Conservation (phyloP, 495 filamentous ascomycete species). For the Terfezia boudieri region DNA sequence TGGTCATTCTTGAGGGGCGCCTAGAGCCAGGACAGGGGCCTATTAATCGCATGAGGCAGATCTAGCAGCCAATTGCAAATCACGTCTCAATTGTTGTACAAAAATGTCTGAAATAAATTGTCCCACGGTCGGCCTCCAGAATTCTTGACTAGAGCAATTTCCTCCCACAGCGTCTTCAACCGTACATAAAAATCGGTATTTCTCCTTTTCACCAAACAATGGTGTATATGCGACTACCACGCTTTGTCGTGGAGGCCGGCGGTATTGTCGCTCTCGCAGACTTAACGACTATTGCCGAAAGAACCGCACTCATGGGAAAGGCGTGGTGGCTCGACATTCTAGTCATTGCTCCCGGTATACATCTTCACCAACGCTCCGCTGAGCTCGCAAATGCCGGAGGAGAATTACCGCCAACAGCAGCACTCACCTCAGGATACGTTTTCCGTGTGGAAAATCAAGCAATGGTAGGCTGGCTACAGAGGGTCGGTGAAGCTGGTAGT, state of each 20-base stretch:
- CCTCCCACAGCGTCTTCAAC: too few relatives aligned
- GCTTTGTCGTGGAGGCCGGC: conserved; percentile 25
- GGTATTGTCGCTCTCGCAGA: conserved; percentile 35
- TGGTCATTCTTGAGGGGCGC: too few relatives aligned
- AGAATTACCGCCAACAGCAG: conserved; percentile 13
- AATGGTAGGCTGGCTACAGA: conserved; percentile 29
- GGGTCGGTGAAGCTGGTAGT: conserved; percentile 24
- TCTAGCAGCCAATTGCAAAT: too few relatives aligned
- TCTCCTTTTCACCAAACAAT: too few relatives aligned
- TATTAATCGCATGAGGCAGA: too few relatives aligned
- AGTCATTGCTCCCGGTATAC: conserved; percentile 35
- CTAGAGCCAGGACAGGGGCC: too few relatives aligned
- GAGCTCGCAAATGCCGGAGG: conserved; percentile 19
- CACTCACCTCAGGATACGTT: conserved; percentile 22
- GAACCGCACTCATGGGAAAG: conserved; percentile 32
- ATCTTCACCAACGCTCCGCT: conserved; percentile 33
- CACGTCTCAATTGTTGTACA: too few relatives aligned
- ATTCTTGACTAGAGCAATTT: too few relatives aligned
- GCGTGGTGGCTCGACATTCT: conserved; percentile 30
- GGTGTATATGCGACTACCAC: too few relatives aligned
- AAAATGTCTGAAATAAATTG: too few relatives aligned
- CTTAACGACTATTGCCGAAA: conserved; percentile 28
- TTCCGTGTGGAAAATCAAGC: conserved; percentile 33
- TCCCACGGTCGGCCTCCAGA: too few relatives aligned
- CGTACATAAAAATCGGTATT: too few relatives aligned